Percentiles rank a stretch among this genome's conserved stretches.
phyloP scores from a whole-genome alignment of 2,329 filamentous ascomycete genomes.

The Diplodia seriata region DNA sequence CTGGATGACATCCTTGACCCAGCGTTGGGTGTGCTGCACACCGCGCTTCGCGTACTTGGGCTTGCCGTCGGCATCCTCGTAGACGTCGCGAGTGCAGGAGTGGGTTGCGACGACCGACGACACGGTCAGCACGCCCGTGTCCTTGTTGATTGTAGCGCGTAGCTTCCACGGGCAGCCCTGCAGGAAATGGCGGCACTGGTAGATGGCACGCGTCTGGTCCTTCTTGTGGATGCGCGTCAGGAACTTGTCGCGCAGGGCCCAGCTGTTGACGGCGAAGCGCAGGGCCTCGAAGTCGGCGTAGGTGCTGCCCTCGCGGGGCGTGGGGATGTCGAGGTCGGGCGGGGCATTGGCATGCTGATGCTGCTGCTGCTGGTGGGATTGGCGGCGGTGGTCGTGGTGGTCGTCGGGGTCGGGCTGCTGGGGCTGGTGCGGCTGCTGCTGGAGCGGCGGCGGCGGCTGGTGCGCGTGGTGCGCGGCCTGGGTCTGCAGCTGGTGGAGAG shows the following conservation, averaged over 20 bases:
- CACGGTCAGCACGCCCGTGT: conserved; percentile 32
- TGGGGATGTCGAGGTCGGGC: conserved; percentile 34
- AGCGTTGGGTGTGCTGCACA: conserved; percentile 35
- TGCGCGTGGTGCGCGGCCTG: conserved; percentile 21
- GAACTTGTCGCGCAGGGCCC: conserved; percentile 36
- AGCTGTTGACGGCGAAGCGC: conserved; percentile 35
- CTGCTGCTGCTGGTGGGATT: conserved; percentile 11
- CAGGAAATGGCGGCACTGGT: conserved; percentile 33
- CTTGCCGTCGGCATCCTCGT: conserved; percentile 33
- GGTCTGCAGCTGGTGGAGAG: conserved; percentile 23
- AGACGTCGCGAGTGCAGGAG: conserved; percentile 32
- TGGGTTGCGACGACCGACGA: conserved; percentile 33
- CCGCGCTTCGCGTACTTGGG: conserved; percentile 35
- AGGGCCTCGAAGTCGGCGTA: conserved; percentile 34
- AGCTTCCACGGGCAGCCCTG: conserved; percentile 34
- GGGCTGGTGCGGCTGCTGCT: conserved; percentile 13
- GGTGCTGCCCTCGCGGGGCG: conserved; percentile 32
- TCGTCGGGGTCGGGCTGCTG: conserved; percentile 21
- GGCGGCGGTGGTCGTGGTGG: conserved; percentile 26
- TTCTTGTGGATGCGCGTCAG: conserved; percentile 35
- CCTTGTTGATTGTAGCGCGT: conserved; percentile 33
- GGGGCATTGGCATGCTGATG: conserved; percentile 32
- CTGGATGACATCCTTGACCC: conserved; percentile 34
- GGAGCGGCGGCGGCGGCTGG: conserved; percentile 22
- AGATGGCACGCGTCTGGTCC: conserved; percentile 34